Base-by-base conservation (phyloP, 345 rosid genomes). In the Sisymbrium altissimum region DNA sequence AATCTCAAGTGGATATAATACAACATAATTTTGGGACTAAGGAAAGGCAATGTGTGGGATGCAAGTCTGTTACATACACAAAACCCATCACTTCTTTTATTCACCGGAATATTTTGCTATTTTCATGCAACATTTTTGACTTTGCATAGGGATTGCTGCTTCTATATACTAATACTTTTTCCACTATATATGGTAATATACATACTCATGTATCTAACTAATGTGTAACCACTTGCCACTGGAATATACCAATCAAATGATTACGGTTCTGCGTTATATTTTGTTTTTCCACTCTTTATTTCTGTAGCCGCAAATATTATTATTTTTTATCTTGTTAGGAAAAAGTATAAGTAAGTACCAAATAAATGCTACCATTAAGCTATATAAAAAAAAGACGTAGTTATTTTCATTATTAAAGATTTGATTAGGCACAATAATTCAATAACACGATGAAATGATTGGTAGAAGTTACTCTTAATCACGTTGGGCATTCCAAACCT, bases 391-490 rank as follows among this genome's bases (percentile, higher is more conserved):
- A 68, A 60, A 49, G 41, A 64, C 45, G 32, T 64, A 48, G 61
- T 30, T 21, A 40, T 27, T 63, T 33, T 49, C 17, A 65, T 57
- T 55, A 40, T 45, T 71, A 46, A 71, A 41, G 13, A 43, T 32
- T 56, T 65, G 63, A 71, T 57, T 71, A 71, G 41, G 71, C 72
- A 19, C 21, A 70, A 70, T 77, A 46, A 70, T 77, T 77, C 67
- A 56, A 70, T 64, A 76, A 36, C 66, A 76, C 75, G 59, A 77
- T 64, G 71, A 77, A 77, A 77, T 77, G 76, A 77, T 71, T 71
- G 72, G 76, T 46, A 41, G 80, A 71, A 30, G 72, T 71, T 77
- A 75, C 80, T 71, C 80, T 71, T 65, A 71, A 64, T 77, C 80
- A 77, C 80, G 80, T 77, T 77, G 62, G 17, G 49, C 70, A 71